Base-by-base conservation (phyloP, 2,329 filamentous ascomycete genomes). In the Fusarium torulosum region DNA sequence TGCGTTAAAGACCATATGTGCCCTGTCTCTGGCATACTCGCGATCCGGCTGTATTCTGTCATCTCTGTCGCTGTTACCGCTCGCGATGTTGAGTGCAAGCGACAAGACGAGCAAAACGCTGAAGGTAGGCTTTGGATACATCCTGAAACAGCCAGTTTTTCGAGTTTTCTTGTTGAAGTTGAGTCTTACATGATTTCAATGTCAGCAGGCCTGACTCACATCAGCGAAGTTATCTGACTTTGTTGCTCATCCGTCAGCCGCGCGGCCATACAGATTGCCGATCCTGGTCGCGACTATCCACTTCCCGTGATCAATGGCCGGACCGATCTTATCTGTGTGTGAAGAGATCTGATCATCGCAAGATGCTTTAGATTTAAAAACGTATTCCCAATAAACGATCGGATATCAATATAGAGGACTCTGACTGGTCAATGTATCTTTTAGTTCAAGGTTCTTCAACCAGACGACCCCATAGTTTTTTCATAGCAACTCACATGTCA, bases 1-100 rank as follows among this genome's bases (percentile, higher is more conserved):
- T 17, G 89, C 84, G 73, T 93, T 93, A 83, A 93, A 93, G 56
- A 93, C 86, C 63, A 86, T 84, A 67, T 87, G 85, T 9, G 86
- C 87, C 75, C 91, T 89, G 37, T 76, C 70, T 17, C 74, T 75
- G 14, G 83, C 81, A 53, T 75, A 76, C 1, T 79, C 77, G 43
- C 76, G 63, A 46, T 74, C 79, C 17, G 82, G 82, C 2, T 71
- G 59, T 37, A 81, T 77, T 21, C 69, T 53, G 5, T 53, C 53
- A 19, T 43, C 38, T 17, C 20, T 33, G 15, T 55, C 35, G 47
- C n/a, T n/a, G 9, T 49, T 37, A n/a, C 58, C 57, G 19, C 23
- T 53, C 13, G 33, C 45, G 5, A 44, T 55, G 10, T 57, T 43
- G 9, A 64, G 35, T 17, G 52, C 51, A 9, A 72, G 53, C 25